Percentiles rank a stretch among this genome's conserved stretches.
phyloP scores from a whole-genome alignment of 306 rosid genomes.

The Trifolium fragiferum region DNA sequence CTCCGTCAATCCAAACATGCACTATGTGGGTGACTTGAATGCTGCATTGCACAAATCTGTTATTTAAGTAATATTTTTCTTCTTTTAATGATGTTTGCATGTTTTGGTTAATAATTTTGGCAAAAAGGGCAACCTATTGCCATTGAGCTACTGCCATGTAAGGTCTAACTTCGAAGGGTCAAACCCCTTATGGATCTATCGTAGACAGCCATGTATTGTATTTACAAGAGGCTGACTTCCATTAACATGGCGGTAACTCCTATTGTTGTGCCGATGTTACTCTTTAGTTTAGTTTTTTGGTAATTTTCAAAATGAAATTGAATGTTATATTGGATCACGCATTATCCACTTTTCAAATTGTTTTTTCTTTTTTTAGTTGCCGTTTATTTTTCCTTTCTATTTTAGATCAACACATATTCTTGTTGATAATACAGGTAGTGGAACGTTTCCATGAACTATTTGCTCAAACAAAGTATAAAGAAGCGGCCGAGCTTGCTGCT shows the following conservation, averaged over 20 bases:
- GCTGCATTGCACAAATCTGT: slow-evolving; percentile 12
- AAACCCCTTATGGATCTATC: neutral
- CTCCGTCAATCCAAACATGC: neutral
- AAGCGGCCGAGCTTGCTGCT: slow-evolving; percentile 99
- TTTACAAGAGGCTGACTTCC: neutral
- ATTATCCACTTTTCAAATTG: neutral
- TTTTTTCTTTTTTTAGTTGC: slow-evolving; percentile 4
- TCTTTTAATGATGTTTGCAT: neutral
- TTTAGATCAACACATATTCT: slow-evolving; percentile 28
- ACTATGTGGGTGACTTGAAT: slow-evolving; percentile 25
- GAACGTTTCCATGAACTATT: slow-evolving; percentile 98
- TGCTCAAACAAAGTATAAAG: slow-evolving; percentile 99
- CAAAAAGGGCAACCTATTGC: neutral
- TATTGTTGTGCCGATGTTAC: neutral
- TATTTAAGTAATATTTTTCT: neutral
- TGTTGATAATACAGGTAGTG: slow-evolving; percentile 75
- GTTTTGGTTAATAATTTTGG: neutral
- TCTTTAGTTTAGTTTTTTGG: neutral
- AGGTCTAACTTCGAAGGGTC: neutral
- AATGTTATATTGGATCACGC: slow-evolving; percentile 18
- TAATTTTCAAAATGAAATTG: slow-evolving; percentile 14
- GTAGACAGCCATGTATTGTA: neutral
- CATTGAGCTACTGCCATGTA: neutral
- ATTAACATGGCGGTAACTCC: slow-evolving; percentile 1
- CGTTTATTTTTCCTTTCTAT: neutral